Evolutionary conservation across 2,329 filamentous ascomycete species (phyloP).

Genomic region (Penicillium sp.): DNA sequence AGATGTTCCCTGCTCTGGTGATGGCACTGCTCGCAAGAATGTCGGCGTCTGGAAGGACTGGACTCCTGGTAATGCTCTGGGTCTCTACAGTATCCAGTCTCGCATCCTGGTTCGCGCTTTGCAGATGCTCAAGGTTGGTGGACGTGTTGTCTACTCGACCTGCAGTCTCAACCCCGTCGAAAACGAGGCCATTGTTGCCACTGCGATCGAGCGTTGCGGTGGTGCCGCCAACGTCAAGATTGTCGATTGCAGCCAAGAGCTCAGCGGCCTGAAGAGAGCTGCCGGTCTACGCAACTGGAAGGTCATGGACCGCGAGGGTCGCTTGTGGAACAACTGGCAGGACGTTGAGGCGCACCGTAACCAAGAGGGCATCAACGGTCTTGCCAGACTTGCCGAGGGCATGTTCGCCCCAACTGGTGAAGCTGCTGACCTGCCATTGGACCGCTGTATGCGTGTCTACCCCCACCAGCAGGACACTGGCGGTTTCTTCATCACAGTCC

Average conservation of each 20-base stretch:
- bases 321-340: constrained; percentile 78
- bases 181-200: constrained; percentile 88
- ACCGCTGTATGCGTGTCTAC: constrained; percentile 91
- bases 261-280: constrained; percentile 74
- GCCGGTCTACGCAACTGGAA: constrained; percentile 81
- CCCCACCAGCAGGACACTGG: constrained; percentile 95
- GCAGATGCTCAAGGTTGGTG: constrained; percentile 94
- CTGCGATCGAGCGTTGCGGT: constrained; percentile 87
- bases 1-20: constrained; percentile 95
- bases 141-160: constrained; percentile 94
- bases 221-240: constrained; percentile 79
- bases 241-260: constrained; percentile 75
- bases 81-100: constrained; percentile 82
- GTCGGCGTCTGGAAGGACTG: constrained; percentile 93
- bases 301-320: constrained; percentile 83
- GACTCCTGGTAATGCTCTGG: constrained; percentile 83
- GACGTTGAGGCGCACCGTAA: constrained; percentile 73
- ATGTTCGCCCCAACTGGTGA: constrained; percentile 77
- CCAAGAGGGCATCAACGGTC: constrained; percentile 61
- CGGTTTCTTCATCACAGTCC: constrained; percentile 93
- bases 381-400: constrained; percentile 70
- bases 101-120: constrained; percentile 88
- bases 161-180: constrained; percentile 99
- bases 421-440: constrained; percentile 68
- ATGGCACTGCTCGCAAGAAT: constrained; percentile 93